A percentile compares a stretch with the other conserved stretches of the same genome.
Evolutionary conservation across 116 monocot genomes (phyloP).

Genomic region (Posidonia oceanica): DNA sequence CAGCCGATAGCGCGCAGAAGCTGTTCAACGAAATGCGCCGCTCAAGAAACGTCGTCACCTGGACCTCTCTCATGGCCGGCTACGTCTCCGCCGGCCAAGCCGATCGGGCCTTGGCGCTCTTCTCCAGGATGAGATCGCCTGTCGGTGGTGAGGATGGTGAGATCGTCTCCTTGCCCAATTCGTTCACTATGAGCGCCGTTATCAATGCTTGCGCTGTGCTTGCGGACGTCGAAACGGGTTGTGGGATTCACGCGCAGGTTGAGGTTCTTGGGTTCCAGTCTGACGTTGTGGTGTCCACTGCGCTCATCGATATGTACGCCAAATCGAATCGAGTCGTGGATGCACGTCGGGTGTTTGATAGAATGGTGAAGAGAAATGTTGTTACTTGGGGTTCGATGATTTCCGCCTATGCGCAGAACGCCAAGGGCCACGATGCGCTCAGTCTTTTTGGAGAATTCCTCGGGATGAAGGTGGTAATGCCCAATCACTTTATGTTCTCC

Average conservation of each 20-base stretch:
- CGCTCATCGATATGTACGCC: constrained; percentile 49
- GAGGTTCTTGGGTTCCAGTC: constrained; percentile 25
- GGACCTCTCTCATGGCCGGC: constrained; percentile 60
- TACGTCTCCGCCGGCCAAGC: constrained; percentile 17
- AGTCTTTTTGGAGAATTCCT: constrained; percentile 41
- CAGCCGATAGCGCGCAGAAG: constrained; percentile 14
- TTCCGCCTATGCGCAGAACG: constrained; percentile 57
- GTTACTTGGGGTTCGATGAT: constrained; percentile 71
- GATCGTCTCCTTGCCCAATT: constrained; percentile 21
- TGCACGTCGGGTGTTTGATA: constrained; percentile 48
- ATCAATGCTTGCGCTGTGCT: constrained; percentile 45
- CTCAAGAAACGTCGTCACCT: constrained; percentile 38
- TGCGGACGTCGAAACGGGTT: constrained; percentile 21
- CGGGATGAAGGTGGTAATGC: not conserved
- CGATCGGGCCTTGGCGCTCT: constrained; percentile 12
- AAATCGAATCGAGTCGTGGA: constrained; percentile 17
- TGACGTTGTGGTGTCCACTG: constrained; percentile 45
- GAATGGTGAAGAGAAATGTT: constrained; percentile 27
- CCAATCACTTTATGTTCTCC: constrained; percentile 77
- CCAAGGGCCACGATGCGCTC: constrained; percentile 28
- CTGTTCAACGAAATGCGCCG: constrained; percentile 45
- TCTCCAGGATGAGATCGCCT: constrained; percentile 23
- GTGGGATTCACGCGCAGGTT: constrained; percentile 35
- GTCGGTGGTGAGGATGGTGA: no score
- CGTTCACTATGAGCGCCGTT: constrained; percentile 47